Evolutionary conservation across 1,284 basidiomycete species (phyloP), one percentile per base, ranked within the genome.

Genomic region (Apiotrichum veenhuisii): DNA sequence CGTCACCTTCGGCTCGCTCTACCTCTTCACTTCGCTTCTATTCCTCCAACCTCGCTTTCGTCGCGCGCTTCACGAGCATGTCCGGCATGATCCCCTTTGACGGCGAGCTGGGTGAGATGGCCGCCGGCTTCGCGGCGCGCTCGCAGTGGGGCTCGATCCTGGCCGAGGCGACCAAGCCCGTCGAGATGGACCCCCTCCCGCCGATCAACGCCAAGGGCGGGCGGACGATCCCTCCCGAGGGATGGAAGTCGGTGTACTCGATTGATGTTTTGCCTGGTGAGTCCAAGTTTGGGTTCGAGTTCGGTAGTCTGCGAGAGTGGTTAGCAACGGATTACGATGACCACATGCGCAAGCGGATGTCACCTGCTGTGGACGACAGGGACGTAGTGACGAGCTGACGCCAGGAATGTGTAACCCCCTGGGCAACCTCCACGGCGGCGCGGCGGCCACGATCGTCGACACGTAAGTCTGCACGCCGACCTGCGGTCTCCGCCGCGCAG

Each of bases 381-480:
- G n/a, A n/a, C n/a, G n/a, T n/a, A n/a, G n/a, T n/a, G n/a, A n/a
- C n/a, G 7, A 11, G 34, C 47, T 37, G 34, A 38, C 47, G 18
- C 22, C 4, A 9, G 40, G 47, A 5, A 23, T 48, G 46, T 48
- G 46, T 20, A 53, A 47, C 38, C 44, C 52, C 2, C 25, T 63
- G 20, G 59, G 58, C 5, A 64, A 51, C 11, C 48, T 72, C 52
- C 71, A 72, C 54, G 71, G 71, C 23, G 71, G 65, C 4, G 64
- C 63, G 4, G 51, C 63, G 4, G 59, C 64, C 12, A 70, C 63
- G 58, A 56, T 72, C 11, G 55, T 72, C 11, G 71, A 72, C 55
- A 63, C 62, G 70, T 72, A 46, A 51, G 68, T 26, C 7, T 41
- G 7, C 25, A 9, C 12, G n/a, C n/a, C n/a, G n/a, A n/a, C n/a